Conservation (phyloP, 163 green algal genomes). For the Volvox carteri region DNA sequence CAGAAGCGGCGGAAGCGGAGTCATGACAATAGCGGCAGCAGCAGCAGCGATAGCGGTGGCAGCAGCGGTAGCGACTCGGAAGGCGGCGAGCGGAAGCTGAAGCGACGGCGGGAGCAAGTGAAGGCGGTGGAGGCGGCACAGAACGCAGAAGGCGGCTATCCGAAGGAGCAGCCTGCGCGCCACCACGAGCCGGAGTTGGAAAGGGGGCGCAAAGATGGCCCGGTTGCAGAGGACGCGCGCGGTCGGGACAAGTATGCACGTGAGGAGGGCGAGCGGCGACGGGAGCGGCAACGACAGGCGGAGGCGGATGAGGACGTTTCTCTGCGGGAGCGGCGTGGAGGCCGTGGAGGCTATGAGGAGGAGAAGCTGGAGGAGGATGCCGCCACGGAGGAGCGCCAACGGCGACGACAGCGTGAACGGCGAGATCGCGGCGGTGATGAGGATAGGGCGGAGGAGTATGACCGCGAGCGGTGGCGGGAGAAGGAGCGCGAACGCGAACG, state of each 20-base stretch:
- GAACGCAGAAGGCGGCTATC: background rate
- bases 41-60: conserved; percentile 23
- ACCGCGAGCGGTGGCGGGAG: background rate
- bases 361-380: background rate
- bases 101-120: conserved; percentile 12
- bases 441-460: conserved; percentile 9
- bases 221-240: background rate
- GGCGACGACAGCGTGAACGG: background rate
- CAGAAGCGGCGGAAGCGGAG: conserved; percentile 45
- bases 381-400: background rate
- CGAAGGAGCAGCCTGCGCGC: background rate
- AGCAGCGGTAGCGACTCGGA: background rate
- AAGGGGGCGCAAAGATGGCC: background rate
- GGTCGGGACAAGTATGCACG: background rate
- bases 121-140: background rate
- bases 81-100: background rate
- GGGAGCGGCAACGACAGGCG: conserved; percentile 6
- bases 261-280: background rate
- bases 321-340: background rate
- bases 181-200: background rate
- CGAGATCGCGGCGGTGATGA: background rate
- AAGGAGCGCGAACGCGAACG: background rate
- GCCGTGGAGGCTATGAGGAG: background rate
- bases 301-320: background rate
- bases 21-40: conserved; percentile 1